Evolutionary conservation across 495 filamentous ascomycete species (phyloP).

Genomic region (Viridothelium virens): DNA sequence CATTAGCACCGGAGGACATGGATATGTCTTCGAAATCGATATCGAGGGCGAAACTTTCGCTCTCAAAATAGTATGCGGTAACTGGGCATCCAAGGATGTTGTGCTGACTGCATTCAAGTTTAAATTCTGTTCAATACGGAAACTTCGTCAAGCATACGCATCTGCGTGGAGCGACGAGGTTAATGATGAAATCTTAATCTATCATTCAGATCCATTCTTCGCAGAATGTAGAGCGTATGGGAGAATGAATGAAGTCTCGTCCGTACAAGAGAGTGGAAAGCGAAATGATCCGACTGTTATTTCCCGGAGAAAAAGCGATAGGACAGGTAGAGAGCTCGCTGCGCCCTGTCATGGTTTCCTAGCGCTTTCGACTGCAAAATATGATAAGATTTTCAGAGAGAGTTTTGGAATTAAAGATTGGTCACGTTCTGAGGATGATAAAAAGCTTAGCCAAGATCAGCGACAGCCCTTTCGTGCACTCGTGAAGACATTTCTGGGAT

Average conservation of each 20-base stretch:
- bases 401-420: neutral
- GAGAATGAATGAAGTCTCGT: neutral
- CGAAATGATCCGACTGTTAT: no score
- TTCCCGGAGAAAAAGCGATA: neutral
- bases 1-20: neutral
- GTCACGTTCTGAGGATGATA: neutral
- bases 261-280: no score
- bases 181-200: neutral
- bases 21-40: constrained; percentile 4
- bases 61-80: neutral
- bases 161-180: neutral
- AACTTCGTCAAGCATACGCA: neutral
- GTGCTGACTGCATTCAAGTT: neutral
- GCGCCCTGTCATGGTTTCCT: neutral
- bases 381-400: neutral
- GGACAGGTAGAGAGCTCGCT: neutral
- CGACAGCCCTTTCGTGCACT: neutral
- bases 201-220: constrained; percentile 8
- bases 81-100: neutral
- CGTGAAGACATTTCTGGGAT: neutral
- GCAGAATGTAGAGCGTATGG: constrained; percentile 1
- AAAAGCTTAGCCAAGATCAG: neutral
- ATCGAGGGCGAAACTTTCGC: neutral
- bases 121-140: neutral
- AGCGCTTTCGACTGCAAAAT: neutral